Conservation (phyloP, 2,329 filamentous ascomycete genomes). For the Apiospora phragmitis region DNA sequence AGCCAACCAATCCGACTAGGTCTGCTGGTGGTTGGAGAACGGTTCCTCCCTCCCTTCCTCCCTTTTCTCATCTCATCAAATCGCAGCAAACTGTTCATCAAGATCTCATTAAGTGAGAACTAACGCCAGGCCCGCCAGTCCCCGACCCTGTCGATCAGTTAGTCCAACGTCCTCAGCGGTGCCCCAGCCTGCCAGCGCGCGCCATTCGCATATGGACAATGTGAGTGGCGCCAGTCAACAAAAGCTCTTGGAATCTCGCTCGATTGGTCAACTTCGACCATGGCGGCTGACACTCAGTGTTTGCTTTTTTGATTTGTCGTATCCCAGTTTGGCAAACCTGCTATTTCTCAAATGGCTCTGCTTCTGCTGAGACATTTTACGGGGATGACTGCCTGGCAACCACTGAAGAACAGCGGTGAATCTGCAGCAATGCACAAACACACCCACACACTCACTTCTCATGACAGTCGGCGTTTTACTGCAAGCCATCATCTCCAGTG, state of each 20-base stretch:
- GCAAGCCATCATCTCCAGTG: not conserved
- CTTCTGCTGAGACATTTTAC: not conserved
- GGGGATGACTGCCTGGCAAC: not conserved
- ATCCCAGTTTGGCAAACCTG: not conserved
- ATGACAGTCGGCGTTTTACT: not conserved
- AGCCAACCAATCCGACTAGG: not conserved
- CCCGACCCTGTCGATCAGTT: not conserved
- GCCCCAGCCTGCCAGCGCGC: not conserved
- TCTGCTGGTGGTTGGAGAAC: not conserved
- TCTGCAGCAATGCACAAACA: not conserved
- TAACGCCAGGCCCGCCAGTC: not conserved
- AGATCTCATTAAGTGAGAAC: not conserved
- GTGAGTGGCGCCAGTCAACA: conserved; percentile 5
- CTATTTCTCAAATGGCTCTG: not conserved
- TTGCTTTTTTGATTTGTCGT: not conserved
- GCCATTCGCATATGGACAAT: not conserved
- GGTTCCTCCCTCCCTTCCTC: not conserved
- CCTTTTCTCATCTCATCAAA: not conserved
- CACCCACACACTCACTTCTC: not conserved
- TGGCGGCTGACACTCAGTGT: not conserved
- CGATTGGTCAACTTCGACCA: not conserved
- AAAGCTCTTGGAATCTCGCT: not conserved
- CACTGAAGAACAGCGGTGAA: not conserved
- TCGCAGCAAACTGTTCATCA: not conserved
- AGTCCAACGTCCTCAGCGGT: not conserved